Percentiles rank a stretch among this genome's conserved stretches.
phyloP scores from a whole-genome alignment of 2,329 filamentous ascomycete genomes.

The Penicillium freii region DNA sequence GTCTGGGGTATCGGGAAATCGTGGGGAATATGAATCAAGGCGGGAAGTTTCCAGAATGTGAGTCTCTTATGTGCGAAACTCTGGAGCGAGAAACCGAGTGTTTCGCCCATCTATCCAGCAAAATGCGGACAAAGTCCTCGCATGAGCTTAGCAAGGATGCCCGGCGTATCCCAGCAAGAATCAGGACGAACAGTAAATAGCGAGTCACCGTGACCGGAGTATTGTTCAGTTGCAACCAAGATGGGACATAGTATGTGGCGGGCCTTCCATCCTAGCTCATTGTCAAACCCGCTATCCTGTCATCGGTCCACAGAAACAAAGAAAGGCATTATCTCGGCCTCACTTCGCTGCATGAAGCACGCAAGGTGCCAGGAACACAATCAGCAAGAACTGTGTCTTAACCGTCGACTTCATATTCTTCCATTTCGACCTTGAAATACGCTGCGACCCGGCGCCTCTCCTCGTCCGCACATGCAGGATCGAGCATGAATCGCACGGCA shows the following conservation, averaged over 20 bases:
- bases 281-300: background rate
- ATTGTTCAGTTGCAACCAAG: background rate
- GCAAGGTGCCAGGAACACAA: background rate
- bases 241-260: background rate
- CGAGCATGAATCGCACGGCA: constrained; percentile 86
- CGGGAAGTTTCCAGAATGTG: background rate
- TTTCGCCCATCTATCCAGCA: background rate
- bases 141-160: background rate
- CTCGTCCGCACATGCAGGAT: constrained; percentile 68
- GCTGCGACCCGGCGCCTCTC: constrained; percentile 67
- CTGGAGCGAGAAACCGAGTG: background rate
- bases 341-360: background rate
- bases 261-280: background rate
- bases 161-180: background rate
- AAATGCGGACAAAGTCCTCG: background rate
- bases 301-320: background rate
- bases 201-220: background rate
- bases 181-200: background rate
- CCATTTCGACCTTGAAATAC: constrained; percentile 73
- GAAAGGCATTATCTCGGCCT: background rate
- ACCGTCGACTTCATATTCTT: constrained; percentile 55
- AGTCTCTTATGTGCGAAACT: background rate
- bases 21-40: background rate
- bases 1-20: constrained; percentile 5
- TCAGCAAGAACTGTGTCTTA: constrained; percentile 13